Evolutionary conservation across 2,329 filamentous ascomycete species (phyloP).

Genomic region (Ophiocordyceps sinensis): DNA sequence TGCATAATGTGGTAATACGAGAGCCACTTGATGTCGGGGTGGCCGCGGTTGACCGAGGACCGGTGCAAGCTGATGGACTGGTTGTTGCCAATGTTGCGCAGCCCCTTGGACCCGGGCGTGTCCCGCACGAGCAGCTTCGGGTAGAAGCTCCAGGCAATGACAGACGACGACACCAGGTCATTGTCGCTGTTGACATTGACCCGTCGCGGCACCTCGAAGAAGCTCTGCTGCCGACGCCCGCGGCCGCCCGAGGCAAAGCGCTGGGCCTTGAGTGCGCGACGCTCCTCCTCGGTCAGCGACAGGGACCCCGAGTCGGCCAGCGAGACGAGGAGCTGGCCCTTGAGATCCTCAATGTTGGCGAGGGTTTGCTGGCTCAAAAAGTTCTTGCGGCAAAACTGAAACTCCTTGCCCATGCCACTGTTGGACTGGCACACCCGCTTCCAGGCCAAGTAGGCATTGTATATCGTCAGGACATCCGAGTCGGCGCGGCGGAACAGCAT

Average conservation of each 20-base stretch:
- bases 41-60: slow-evolving; percentile 72
- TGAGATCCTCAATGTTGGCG: slow-evolving; percentile 86
- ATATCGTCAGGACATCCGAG: slow-evolving; percentile 83
- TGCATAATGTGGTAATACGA: slow-evolving; percentile 98
- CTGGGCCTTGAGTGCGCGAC: slow-evolving; percentile 50
- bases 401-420: slow-evolving; percentile 51
- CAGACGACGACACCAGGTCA: slow-evolving; percentile 62
- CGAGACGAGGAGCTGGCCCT: slow-evolving; percentile 75
- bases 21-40: slow-evolving; percentile 58
- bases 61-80: slow-evolving; percentile 79
- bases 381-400: slow-evolving; percentile 87
- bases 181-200: slow-evolving; percentile 67
- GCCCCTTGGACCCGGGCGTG: slow-evolving; percentile 52
- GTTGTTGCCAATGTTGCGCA: slow-evolving; percentile 86
- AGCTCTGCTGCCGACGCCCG: slow-evolving; percentile 51
- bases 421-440: slow-evolving; percentile 63
- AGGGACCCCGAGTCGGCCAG: slow-evolving; percentile 79
- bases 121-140: slow-evolving; percentile 81
- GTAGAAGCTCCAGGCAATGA: slow-evolving; percentile 91
- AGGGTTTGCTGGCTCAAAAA: slow-evolving; percentile 83
- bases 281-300: slow-evolving; percentile 58
- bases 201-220: slow-evolving; percentile 68
- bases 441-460: slow-evolving; percentile 89
- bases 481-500: slow-evolving; percentile 71
- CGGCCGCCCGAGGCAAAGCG: slow-evolving; percentile 40